Conservation (phyloP, 345 rosid species). For the Eucalyptus cloeziana region DNA sequence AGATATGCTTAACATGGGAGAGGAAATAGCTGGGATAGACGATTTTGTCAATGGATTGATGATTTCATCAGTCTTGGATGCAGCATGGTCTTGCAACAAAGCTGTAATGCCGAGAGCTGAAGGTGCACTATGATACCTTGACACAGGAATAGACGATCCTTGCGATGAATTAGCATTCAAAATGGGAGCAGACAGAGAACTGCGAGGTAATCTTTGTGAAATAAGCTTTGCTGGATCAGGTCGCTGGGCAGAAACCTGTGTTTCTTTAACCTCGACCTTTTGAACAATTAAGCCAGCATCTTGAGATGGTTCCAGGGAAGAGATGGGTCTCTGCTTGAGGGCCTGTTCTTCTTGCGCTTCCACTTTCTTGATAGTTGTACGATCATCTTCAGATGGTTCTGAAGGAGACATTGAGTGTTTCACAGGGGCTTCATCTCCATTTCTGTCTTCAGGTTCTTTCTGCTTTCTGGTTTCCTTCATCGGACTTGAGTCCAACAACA, state of each 20-base stretch:
- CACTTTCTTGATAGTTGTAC: background rate
- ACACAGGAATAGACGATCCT: slow-evolving; percentile 29
- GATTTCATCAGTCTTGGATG: background rate
- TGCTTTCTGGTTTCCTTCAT: slow-evolving; percentile 13
- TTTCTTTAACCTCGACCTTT: slow-evolving; percentile 30
- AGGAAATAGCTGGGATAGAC: slow-evolving; percentile 13
- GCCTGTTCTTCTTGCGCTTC: background rate
- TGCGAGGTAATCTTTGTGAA: slow-evolving; percentile 32
- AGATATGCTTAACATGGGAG: slow-evolving; percentile 3
- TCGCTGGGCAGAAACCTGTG: slow-evolving; percentile 33
- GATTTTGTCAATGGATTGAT: slow-evolving; percentile 1
- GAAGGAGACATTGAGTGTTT: background rate
- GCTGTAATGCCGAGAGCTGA: slow-evolving; percentile 6
- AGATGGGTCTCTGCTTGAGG: background rate
- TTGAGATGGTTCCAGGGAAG: slow-evolving; percentile 3
- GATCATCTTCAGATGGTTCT: background rate
- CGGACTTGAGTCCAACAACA: slow-evolving; percentile 8
- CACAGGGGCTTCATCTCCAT: slow-evolving; percentile 11
- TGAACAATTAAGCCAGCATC: slow-evolving; percentile 18
- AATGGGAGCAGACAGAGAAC: slow-evolving; percentile 30
- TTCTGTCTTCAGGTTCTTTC: slow-evolving; percentile 17
- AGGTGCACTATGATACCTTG: slow-evolving; percentile 24
- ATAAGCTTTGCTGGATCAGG: slow-evolving; percentile 27
- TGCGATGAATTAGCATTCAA: slow-evolving; percentile 15
- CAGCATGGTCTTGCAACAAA: slow-evolving; percentile 6